Evolutionary conservation across 257 asterid genomes (phyloP).

Genomic region (Fraxinus americana): DNA sequence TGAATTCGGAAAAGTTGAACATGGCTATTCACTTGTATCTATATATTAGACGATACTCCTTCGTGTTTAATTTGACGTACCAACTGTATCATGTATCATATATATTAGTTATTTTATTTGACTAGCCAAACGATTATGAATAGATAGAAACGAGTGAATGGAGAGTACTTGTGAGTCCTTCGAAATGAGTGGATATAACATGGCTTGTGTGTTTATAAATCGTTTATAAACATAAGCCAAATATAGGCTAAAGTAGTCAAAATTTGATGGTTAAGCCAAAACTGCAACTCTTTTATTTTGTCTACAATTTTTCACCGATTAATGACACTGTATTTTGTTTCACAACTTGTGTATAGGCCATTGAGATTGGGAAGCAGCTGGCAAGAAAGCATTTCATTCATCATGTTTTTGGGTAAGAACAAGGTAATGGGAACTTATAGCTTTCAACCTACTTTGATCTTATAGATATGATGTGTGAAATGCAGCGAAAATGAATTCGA

Average conservation of each 20-base stretch:
- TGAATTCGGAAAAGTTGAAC: no score
- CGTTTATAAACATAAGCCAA: no score
- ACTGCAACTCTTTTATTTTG: background rate
- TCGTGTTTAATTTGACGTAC: no score
- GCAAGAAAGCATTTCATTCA: conserved; percentile 79
- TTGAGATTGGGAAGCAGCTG: conserved; percentile 80
- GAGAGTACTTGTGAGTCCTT: no score
- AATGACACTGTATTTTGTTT: background rate
- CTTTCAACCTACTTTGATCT: conserved; percentile 2
- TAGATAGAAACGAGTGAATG: no score
- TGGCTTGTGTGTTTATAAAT: no score
- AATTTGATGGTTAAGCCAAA: background rate
- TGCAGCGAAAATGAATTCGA: conserved; percentile 82
- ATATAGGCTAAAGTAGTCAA: background rate
- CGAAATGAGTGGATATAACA: no score
- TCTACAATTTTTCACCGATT: background rate
- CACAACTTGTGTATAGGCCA: conserved; percentile 45
- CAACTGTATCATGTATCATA: no score
- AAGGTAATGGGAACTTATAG: background rate
- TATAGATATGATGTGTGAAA: background rate
- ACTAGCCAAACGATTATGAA: no score
- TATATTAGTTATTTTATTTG: no score
- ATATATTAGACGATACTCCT: no score
- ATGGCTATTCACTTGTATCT: no score
- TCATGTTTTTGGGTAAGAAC: conserved; percentile 82